Percentiles rank a stretch among this genome's conserved stretches.
These are phyloP conservation scores for Leccinum olivaceopallidum DNA, from an alignment of 768 basidiomycete species.

Conservation along the genomic window DNA sequence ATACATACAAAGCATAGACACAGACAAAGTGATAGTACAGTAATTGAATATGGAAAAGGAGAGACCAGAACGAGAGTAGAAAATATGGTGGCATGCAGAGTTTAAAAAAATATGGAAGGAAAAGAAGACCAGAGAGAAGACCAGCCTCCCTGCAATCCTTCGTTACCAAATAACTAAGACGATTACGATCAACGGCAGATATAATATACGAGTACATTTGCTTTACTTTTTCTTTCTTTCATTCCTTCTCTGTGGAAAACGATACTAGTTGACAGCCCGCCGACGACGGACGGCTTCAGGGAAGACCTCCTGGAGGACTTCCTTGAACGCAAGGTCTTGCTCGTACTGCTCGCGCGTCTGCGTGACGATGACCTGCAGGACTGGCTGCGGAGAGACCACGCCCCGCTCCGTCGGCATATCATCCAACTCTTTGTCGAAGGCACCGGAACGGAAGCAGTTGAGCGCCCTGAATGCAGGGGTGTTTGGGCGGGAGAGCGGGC, in stretches of 20 bases:
- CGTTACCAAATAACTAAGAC: slow-evolving; percentile 24
- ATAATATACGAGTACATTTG: neutral
- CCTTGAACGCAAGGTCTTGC: slow-evolving; percentile 35
- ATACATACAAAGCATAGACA: neutral
- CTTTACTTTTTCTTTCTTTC: neutral
- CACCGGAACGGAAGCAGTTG: slow-evolving; percentile 36
- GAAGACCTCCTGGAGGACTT: slow-evolving; percentile 27
- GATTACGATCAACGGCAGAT: slow-evolving; percentile 14
- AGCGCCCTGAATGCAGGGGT: slow-evolving; percentile 27
- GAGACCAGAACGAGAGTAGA: neutral
- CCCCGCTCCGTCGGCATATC: slow-evolving; percentile 26
- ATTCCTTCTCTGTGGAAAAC: slow-evolving; percentile 3
- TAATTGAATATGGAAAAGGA: neutral
- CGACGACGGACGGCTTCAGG: slow-evolving; percentile 28
- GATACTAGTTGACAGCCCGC: slow-evolving; percentile 8
- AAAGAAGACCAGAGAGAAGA: slow-evolving; percentile 4
- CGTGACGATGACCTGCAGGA: slow-evolving; percentile 35
- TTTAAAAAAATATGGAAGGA: slow-evolving; percentile 8
- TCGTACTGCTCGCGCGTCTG: slow-evolving; percentile 36
- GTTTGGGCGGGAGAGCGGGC: slow-evolving; percentile 24
- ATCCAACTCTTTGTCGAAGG: slow-evolving; percentile 35
- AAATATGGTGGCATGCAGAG: neutral
- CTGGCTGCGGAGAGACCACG: slow-evolving; percentile 16
- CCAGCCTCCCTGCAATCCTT: slow-evolving; percentile 20
- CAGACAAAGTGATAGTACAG: neutral